Percentiles rank a stretch among this genome's conserved stretches.
These are phyloP conservation scores for Fusarium tupiense DNA, from an alignment of 2,329 filamentous ascomycete species.

Conservation along the genomic window DNA sequence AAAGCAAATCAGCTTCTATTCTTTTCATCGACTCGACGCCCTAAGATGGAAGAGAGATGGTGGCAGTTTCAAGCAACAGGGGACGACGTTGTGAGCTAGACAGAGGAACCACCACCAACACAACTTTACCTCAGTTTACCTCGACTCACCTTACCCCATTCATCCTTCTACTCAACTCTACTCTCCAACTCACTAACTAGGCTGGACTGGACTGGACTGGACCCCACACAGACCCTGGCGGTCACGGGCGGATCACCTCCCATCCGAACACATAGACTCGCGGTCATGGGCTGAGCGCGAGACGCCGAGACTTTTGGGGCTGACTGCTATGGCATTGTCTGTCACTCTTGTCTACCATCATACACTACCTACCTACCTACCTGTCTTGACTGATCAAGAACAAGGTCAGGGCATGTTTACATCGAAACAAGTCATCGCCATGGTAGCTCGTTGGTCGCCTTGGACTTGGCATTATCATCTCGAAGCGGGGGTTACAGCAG, in stretches of 20 bases:
- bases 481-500: neutral
- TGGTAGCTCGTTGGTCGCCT: neutral
- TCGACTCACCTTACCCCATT: neutral
- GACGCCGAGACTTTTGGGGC: slow-evolving; percentile 10
- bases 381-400: neutral
- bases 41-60: slow-evolving; percentile 4
- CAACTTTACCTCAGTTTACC: neutral
- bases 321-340: neutral
- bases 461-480: neutral
- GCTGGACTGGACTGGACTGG: neutral
- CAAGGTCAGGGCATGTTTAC: neutral
- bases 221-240: slow-evolving; percentile 20
- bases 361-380: neutral
- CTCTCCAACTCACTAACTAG: neutral
- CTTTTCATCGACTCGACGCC: neutral
- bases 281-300: slow-evolving; percentile 21
- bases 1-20: slow-evolving; percentile 14
- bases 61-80: slow-evolving; percentile 10
- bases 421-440: neutral
- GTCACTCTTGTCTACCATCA: neutral
- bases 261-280: slow-evolving; percentile 17
- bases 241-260: neutral
- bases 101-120: neutral
- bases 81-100: slow-evolving; percentile 9
- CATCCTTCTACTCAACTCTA: neutral